Conservation (phyloP, 176 grass and related monocot species). For the Lolium perenne region DNA sequence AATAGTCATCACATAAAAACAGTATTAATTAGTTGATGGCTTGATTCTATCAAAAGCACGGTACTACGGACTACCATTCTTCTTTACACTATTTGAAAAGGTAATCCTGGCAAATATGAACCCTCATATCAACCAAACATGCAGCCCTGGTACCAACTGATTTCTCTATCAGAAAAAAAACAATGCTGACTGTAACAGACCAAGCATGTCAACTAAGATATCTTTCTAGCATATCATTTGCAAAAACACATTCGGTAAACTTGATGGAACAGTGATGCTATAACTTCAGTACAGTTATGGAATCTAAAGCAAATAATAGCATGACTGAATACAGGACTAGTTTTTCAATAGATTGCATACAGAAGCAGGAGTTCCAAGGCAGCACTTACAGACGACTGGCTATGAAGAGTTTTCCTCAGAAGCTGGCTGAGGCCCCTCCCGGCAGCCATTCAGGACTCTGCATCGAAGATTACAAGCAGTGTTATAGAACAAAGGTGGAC, state of each 20-base stretch:
- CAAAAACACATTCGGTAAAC: background rate
- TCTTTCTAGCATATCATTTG: background rate
- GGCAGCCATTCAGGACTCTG: constrained; percentile 67
- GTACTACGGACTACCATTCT: background rate
- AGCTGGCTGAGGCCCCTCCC: constrained; percentile 69
- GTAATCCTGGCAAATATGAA: constrained; percentile 6
- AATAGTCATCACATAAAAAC: background rate
- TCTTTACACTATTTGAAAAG: background rate
- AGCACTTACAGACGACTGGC: constrained; percentile 73
- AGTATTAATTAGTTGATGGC: background rate
- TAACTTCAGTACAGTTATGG: background rate
- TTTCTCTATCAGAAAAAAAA: constrained; percentile 1
- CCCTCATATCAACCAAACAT: background rate
- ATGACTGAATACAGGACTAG: background rate
- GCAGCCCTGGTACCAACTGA: background rate
- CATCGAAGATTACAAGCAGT: background rate
- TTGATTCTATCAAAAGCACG: background rate
- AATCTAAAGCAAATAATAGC: constrained; percentile 9
- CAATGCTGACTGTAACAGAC: background rate
- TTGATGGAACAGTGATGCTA: background rate
- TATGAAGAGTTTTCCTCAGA: constrained; percentile 66
- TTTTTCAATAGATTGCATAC: background rate
- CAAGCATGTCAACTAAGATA: constrained; percentile 7
- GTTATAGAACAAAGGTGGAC: background rate
- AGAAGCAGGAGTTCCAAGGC: background rate